Base-by-base conservation (phyloP, 1,139 yeast species). In the Debaryomycetaceae sp. region DNA sequence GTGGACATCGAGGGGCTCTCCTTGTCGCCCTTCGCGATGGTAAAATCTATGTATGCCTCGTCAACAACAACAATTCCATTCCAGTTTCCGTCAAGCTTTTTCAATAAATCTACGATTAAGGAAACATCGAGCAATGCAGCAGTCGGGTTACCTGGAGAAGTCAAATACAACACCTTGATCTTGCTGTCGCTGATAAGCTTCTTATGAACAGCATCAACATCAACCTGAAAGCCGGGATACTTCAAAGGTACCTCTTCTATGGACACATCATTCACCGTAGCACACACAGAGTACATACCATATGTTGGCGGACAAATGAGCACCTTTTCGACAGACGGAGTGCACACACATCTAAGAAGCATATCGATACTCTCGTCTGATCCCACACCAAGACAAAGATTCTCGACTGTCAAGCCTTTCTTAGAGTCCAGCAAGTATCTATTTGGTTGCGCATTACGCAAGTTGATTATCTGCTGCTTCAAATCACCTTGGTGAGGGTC, bases 141-240 rank as follows among this genome's bases (percentile, higher is more conserved):
- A 0, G 99, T 93, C 33, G 99, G 99, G 62, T 93, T 93, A 30
- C 99, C 99, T n/a, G 99, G 99, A 1, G 97, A 87, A n/a, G 98
- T 91, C 50, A 91, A 69, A 61, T 89, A 91, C 1, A 86, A 72
- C 47, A 93, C 63, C 57, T 89, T 91, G 54, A 91, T 84, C 8
- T 65, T 45, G 0, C 81, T 63, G 54, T 91, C 97, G 0, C 59
- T 56, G 7, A 63, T 53, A n/a, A 90, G 65, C 1, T 75, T 66
- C n/a, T 69, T 62, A 31, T 76, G 58, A 36, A 91, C 78, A n/a
- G 67, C 72, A 0, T 76, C 80, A 6, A 80, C 69, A 52, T 85
- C 80, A 41, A 87, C 69, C 56, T 85, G 89, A 65, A 89, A 90
- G 23, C 77, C 76, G 8, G 79, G 77, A 44, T 77, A 71, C 2